Conservation (phyloP, 2,329 filamentous ascomycete species). For the Grosmannia penicillata region DNA sequence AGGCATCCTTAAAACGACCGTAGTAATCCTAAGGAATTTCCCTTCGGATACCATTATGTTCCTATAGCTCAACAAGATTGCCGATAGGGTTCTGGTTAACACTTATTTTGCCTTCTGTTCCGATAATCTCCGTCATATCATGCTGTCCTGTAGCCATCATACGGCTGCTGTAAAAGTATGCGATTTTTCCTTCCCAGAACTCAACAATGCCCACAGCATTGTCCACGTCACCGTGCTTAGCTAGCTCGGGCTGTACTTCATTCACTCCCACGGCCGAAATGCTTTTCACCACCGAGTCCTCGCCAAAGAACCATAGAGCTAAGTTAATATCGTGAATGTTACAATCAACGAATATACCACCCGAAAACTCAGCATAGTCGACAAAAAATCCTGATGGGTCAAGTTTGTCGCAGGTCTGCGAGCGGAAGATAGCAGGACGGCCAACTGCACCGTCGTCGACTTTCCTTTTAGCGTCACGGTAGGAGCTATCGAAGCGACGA, state of each 20-base stretch:
- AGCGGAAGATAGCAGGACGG: constrained; percentile 1
- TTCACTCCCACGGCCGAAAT: background rate
- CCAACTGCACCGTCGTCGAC: background rate
- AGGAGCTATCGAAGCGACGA: constrained; percentile 2
- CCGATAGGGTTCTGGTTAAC: constrained; percentile 3
- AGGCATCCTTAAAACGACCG: constrained; percentile 1
- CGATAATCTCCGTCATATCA: constrained; percentile 5
- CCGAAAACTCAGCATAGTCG: background rate
- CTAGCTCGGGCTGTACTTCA: constrained; percentile 1
- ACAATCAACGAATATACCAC: constrained; percentile 5
- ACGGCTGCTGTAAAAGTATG: constrained; percentile 3
- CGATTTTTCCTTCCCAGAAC: constrained; percentile 2
- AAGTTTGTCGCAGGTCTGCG: constrained; percentile 4
- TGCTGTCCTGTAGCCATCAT: constrained; percentile 4
- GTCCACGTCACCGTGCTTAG: constrained; percentile 1
- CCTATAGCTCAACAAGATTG: constrained; percentile 1
- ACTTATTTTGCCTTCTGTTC: constrained; percentile 1
- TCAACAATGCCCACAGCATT: constrained; percentile 4
- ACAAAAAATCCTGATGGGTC: constrained; percentile 3
- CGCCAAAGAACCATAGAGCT: constrained; percentile 2
- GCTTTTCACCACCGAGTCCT: background rate
- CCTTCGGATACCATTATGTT: background rate
- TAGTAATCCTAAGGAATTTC: constrained; percentile 3
- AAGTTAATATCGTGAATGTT: constrained; percentile 6
- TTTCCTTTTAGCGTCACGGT: constrained; percentile 1